Percentiles rank a stretch among this genome's conserved stretches.
phyloP scores from a whole-genome alignment of 2,329 filamentous ascomycete species.

The Blastomyces silverae region DNA sequence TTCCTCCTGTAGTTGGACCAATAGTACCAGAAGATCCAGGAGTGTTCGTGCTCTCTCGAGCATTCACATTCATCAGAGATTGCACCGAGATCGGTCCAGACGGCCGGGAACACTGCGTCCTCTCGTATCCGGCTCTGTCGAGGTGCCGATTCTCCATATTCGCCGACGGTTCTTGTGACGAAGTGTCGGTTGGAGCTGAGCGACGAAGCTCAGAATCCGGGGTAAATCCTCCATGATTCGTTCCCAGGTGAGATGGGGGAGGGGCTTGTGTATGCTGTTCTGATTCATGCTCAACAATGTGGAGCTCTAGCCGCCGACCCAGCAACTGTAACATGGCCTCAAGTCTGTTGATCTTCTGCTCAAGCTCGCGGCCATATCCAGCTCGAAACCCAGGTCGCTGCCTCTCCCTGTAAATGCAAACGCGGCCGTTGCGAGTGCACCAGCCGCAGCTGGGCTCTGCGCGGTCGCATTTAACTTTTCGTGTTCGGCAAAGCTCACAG shows the following conservation, averaged over 20 bases:
- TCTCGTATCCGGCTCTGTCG: conserved; percentile 4
- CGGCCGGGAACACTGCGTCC: neutral
- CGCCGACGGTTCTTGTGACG: neutral
- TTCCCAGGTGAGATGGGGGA: neutral
- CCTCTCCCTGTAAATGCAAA: conserved; percentile 62
- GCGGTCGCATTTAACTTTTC: conserved; percentile 34
- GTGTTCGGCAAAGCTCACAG: conserved; percentile 9
- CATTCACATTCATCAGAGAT: conserved; percentile 10
- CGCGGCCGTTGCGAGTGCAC: conserved; percentile 60
- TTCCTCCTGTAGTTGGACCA: neutral
- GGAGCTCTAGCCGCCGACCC: conserved; percentile 10
- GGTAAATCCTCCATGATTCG: neutral
- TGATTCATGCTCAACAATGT: conserved; percentile 13
- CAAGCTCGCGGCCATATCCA: conserved; percentile 57
- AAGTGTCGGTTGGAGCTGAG: neutral
- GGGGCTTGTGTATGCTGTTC: neutral
- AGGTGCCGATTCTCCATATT: neutral
- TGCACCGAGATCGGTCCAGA: conserved; percentile 11
- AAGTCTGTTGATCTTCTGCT: conserved; percentile 50
- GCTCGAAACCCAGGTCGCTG: conserved; percentile 62
- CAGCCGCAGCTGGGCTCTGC: conserved; percentile 59
- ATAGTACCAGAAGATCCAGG: neutral
- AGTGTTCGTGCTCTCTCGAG: neutral
- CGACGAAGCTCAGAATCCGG: conserved; percentile 1
- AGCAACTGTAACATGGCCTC: conserved; percentile 34